These are phyloP conservation scores for Kwoniella sp. DNA, from an alignment of 768 basidiomycete species.

Conservation along the genomic window DNA sequence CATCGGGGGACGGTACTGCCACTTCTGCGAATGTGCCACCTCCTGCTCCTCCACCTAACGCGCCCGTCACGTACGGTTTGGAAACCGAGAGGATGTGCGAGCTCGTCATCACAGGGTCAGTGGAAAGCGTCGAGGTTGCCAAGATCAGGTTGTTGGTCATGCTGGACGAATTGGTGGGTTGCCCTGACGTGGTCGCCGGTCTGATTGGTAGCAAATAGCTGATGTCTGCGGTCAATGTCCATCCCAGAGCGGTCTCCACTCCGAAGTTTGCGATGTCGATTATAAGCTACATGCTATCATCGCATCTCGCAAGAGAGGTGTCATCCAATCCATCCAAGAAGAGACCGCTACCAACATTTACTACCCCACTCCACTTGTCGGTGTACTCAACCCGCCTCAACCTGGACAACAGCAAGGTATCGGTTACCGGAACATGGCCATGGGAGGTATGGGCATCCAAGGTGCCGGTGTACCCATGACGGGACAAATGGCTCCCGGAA, in stretches of 20 bases:
- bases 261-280: conserved; percentile 90
- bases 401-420: conserved; percentile 25
- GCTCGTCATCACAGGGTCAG: conserved; percentile 79
- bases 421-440: conserved; percentile 25
- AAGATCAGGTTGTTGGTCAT: conserved; percentile 87
- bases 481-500: conserved; percentile 9
- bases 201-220: neutral
- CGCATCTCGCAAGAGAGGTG: conserved; percentile 80
- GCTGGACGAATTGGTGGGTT: conserved; percentile 85
- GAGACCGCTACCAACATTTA: conserved; percentile 98
- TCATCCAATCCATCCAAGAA: conserved; percentile 89
- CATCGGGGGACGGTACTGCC: conserved; percentile 63
- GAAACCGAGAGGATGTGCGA: conserved; percentile 94
- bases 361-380: conserved; percentile 84
- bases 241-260: conserved; percentile 79
- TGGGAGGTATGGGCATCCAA: conserved; percentile 26
- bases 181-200: conserved; percentile 41
- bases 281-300: conserved; percentile 90
- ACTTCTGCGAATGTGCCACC: conserved; percentile 7
- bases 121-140: conserved; percentile 87
- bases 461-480: conserved; percentile 10
- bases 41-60: conserved; percentile 17
- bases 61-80: conserved; percentile 77
- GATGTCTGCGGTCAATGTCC: neutral
- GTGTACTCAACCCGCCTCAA: conserved; percentile 67